phyloP scores from a whole-genome alignment of 345 rosid species.

The Iberis pinnata region DNA sequence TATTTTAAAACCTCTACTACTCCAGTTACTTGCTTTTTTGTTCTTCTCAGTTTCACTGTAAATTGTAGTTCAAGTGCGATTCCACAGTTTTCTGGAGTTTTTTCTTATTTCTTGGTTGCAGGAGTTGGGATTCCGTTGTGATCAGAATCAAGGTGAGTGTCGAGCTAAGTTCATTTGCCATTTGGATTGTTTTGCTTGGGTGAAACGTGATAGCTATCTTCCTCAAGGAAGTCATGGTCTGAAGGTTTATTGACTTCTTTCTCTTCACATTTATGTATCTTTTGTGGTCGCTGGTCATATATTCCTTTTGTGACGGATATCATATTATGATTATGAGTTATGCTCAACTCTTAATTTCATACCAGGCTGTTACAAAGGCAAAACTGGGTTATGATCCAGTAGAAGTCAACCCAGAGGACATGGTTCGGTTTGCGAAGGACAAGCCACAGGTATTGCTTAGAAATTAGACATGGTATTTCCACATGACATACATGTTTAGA shows the following conservation, averaged over 20 bases:
- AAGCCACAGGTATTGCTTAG: constrained; percentile 68
- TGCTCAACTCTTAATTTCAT: constrained; percentile 21
- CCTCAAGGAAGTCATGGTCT: constrained; percentile 99
- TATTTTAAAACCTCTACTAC: too few species aligned
- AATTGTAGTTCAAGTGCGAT: constrained; percentile 6
- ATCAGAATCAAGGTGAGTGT: constrained; percentile 90
- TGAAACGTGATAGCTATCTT: constrained; percentile 97
- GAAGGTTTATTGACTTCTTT: constrained; percentile 46
- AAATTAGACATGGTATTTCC: constrained; percentile 16
- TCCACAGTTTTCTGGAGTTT: constrained; percentile 8
- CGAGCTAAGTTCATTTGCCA: constrained; percentile 90
- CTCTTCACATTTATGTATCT: constrained; percentile 9
- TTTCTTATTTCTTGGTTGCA: constrained; percentile 33
- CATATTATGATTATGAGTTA: constrained; percentile 7
- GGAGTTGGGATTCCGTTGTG: constrained; percentile 90
- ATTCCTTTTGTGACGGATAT: constrained; percentile 2
- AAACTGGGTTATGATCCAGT: constrained; percentile 94
- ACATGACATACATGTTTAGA: background rate
- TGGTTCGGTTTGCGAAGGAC: constrained; percentile 93
- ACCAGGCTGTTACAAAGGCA: constrained; percentile 91
- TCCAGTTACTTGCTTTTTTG: too few species aligned
- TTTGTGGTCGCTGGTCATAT: constrained; percentile 10
- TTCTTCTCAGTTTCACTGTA: constrained; percentile 1
- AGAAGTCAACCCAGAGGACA: constrained; percentile 98
- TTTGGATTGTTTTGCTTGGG: constrained; percentile 99